A percentile compares a stretch with the other conserved stretches of the same genome.
These are phyloP conservation scores for Botrytis byssoidea DNA, from an alignment of 2,329 filamentous ascomycete genomes.

Conservation along the genomic window DNA sequence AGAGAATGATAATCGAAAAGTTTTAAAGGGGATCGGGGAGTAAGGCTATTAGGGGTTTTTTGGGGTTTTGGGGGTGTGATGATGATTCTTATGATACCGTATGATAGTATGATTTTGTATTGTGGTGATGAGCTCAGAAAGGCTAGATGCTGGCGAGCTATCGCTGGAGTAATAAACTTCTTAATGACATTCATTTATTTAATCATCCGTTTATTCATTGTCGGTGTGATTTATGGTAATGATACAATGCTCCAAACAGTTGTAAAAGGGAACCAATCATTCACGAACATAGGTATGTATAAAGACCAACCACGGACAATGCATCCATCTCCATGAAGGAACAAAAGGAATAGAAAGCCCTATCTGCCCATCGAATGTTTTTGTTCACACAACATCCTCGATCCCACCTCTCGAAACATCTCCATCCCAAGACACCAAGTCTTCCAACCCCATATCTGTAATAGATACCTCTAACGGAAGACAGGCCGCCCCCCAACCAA, in stretches of 20 bases:
- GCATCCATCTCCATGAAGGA: background rate
- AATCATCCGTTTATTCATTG: background rate
- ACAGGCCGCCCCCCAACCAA: background rate
- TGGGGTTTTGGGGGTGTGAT: background rate
- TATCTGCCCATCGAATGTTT: background rate
- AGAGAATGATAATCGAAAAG: background rate
- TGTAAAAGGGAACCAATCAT: no score
- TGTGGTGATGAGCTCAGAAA: background rate
- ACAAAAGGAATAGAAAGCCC: background rate
- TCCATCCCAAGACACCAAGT: background rate
- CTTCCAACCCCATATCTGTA: background rate
- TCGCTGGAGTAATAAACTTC: background rate
- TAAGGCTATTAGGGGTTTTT: background rate
- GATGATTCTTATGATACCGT: slow-evolving; percentile 19
- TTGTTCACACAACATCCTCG: background rate
- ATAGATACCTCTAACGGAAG: no score
- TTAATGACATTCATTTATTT: slow-evolving; percentile 15
- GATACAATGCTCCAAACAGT: no score
- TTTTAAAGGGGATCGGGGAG: background rate
- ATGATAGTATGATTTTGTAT: slow-evolving; percentile 10
- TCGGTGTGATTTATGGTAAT: no score
- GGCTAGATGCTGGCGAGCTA: slow-evolving; percentile 12
- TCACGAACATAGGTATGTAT: background rate
- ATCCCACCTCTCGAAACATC: no score
- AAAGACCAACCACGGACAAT: background rate